Evolutionary conservation across 1,139 yeast species (phyloP), one percentile per base, ranked within the genome.

Genomic region (Saccharomyces hybrid): DNA sequence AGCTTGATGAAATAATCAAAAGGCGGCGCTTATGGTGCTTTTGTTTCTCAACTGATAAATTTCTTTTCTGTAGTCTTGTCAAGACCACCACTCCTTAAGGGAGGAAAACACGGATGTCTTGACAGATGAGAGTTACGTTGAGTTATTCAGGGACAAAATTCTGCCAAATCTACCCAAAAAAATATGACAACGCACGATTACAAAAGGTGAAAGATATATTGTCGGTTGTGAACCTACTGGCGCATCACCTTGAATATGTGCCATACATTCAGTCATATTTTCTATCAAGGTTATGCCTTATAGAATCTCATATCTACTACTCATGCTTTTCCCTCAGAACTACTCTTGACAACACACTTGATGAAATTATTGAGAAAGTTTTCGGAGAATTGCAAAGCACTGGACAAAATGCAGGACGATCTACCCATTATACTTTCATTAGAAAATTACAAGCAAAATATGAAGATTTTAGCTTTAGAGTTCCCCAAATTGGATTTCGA

Each of bases 21-120:
- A 57, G 60, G 28, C 59, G 64, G 48, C 54, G 59, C 26, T 48
- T 67, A 16, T 63, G 68, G 66, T 64, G 64, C 62, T 60, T 58
- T 47, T 64, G 69, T 50, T 61, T 58, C 44, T 52, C 61, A 16
- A 56, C 53, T 2, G 70, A 67, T 53, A 61, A 59, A 41, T 54
- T 54, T 55, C 46, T 54, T 60, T 34, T 59, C 70, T 6, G 50
- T 67, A 48, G 55, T 58, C 2, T 50, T 64, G 11, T 59, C 61
- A 7, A 58, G 60, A n/a, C 63, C 66, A 8, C 64, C 68, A 0
- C 49, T 62, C 14, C 58, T 65, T 3, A 58, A 54, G 41, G 41
- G 58, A 59, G 49, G 55, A 55, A 12, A 64, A 65, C 42, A 63
- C 61, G 56, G 62, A 62, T 48, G 54, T 61, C 16, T 51, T 61